phyloP scores from a whole-genome alignment of 345 rosid species.

The Gossypium anomalum region DNA sequence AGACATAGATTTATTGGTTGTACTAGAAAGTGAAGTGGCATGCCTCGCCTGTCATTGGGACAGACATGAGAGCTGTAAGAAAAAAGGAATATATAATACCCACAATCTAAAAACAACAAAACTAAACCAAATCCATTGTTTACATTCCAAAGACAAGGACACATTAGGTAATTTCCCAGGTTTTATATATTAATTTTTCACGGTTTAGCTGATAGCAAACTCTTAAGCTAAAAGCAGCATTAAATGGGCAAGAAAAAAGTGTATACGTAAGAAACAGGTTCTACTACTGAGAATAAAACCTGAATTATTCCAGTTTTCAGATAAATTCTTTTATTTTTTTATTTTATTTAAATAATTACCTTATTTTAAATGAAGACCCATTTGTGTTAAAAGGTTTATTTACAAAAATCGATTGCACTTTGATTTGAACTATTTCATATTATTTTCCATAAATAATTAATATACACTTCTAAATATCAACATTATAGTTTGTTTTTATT shows the following conservation, averaged over 20 bases:
- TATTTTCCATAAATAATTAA: too few relatives aligned
- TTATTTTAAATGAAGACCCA: too few relatives aligned
- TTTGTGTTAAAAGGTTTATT: too few relatives aligned
- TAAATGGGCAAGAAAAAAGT: background rate
- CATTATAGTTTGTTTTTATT: too few relatives aligned
- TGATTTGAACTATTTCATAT: too few relatives aligned
- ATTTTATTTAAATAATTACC: too few relatives aligned
- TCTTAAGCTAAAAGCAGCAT: background rate
- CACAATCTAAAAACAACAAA: conserved; percentile 34
- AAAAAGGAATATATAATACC: conserved; percentile 21
- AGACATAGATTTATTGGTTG: conserved; percentile 8
- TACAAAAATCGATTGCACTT: too few relatives aligned
- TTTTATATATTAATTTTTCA: background rate
- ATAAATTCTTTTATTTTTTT: too few relatives aligned
- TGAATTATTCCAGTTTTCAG: background rate
- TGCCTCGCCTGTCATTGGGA: background rate
- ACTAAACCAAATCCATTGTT: conserved; percentile 11
- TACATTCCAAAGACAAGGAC: conserved; percentile 22
- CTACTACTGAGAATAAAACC: background rate
- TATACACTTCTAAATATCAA: too few relatives aligned
- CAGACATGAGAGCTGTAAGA: background rate
- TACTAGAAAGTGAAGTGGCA: conserved; percentile 9
- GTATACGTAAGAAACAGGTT: background rate
- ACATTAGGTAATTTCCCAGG: conserved; percentile 2
- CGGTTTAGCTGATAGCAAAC: background rate